Percentiles rank a stretch among this genome's conserved stretches.
Conservation (phyloP, 2,329 filamentous ascomycete species). For the Penicillium sp. region DNA sequence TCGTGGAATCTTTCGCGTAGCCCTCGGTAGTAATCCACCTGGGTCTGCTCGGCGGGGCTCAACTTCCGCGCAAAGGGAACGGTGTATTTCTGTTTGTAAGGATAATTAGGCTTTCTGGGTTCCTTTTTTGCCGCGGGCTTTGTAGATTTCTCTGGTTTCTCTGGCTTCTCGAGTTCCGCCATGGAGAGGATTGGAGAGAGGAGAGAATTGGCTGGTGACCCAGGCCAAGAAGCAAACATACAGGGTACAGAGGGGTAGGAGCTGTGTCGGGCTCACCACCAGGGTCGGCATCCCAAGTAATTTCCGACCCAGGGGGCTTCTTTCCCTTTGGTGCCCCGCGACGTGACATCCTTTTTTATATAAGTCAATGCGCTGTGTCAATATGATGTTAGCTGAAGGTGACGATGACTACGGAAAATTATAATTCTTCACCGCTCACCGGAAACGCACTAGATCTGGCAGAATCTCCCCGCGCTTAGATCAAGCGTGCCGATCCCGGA, state of each 20-base stretch:
- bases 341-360: constrained; percentile 38
- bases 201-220: constrained; percentile 1
- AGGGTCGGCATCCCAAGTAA: constrained; percentile 42
- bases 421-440: constrained; percentile 22
- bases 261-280: constrained; percentile 45
- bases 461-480: constrained; percentile 18
- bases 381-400: constrained; percentile 10
- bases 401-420: constrained; percentile 17
- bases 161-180: background rate
- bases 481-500: background rate
- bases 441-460: constrained; percentile 12
- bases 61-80: constrained; percentile 36
- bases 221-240: constrained; percentile 30
- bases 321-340: constrained; percentile 41
- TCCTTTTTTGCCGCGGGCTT: background rate
- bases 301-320: constrained; percentile 44
- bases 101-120: background rate
- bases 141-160: background rate
- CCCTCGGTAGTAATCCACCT: constrained; percentile 53
- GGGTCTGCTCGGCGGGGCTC: constrained; percentile 45
- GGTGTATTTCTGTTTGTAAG: constrained; percentile 37
- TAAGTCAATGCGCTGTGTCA: background rate
- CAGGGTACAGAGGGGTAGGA: constrained; percentile 51
- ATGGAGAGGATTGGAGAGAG: background rate
- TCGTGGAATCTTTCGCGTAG: constrained; percentile 59